phyloP scores from a whole-genome alignment of 2,329 filamentous ascomycete species.

The Aspergillus sp. region DNA sequence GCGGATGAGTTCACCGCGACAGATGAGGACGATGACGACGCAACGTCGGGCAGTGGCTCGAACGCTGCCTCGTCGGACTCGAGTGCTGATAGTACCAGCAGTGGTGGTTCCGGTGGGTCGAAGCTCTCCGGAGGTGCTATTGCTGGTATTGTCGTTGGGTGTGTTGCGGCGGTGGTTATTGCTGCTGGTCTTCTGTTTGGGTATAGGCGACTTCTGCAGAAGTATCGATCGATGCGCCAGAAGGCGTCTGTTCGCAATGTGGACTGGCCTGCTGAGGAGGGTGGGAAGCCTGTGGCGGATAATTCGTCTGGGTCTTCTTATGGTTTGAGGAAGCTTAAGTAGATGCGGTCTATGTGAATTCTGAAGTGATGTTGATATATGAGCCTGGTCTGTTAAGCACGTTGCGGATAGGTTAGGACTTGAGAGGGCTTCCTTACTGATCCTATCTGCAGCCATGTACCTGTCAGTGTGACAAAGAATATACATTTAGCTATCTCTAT shows the following conservation, averaged over 20 bases:
- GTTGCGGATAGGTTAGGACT: too few relatives aligned
- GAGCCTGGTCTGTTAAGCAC: neutral
- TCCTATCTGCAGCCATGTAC: too few relatives aligned
- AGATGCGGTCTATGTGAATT: neutral
- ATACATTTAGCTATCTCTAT: neutral
- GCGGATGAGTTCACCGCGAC: slow-evolving; percentile 29
- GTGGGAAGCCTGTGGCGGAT: neutral
- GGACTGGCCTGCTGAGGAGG: slow-evolving; percentile 10
- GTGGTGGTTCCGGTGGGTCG: slow-evolving; percentile 13
- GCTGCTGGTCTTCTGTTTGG: slow-evolving; percentile 19
- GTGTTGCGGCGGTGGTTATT: slow-evolving; percentile 21
- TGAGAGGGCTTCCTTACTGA: too few relatives aligned
- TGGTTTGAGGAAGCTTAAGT: slow-evolving; percentile 8
- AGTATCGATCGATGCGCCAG: slow-evolving; percentile 12
- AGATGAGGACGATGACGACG: neutral
- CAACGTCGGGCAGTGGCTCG: slow-evolving; percentile 18
- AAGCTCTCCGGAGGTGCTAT: slow-evolving; percentile 43
- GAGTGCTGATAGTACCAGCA: slow-evolving; percentile 12
- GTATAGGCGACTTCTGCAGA: slow-evolving; percentile 15
- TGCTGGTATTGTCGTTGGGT: slow-evolving; percentile 42
- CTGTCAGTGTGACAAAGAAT: too few relatives aligned
- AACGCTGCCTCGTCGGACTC: slow-evolving; percentile 3
- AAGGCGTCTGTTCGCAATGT: slow-evolving; percentile 16
- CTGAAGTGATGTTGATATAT: neutral
- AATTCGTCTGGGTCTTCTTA: neutral